A percentile compares a stretch with the other conserved stretches of the same genome.
phyloP scores from a whole-genome alignment of 1,284 basidiomycete genomes.

The Xanthoconium separans region DNA sequence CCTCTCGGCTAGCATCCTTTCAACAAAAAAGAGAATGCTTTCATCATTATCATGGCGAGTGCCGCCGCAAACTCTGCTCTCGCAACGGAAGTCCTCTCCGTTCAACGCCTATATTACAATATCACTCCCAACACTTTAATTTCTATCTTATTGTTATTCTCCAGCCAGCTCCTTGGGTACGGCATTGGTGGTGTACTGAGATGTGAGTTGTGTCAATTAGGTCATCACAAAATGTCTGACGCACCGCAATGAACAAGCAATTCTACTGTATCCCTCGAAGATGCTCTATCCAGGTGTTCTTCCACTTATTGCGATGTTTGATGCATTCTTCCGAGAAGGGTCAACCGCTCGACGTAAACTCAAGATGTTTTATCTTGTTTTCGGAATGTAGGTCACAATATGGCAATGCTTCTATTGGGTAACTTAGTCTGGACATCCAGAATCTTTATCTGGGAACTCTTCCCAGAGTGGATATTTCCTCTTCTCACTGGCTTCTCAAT shows the following conservation, averaged over 20 bases:
- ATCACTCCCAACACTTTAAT: slow-evolving; percentile 51
- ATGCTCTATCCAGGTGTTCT: slow-evolving; percentile 58
- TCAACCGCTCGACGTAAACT: slow-evolving; percentile 43
- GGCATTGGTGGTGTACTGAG: slow-evolving; percentile 63
- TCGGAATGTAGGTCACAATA: slow-evolving; percentile 33
- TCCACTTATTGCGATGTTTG: slow-evolving; percentile 58
- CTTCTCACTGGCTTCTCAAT: slow-evolving; percentile 51
- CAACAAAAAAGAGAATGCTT: slow-evolving; percentile 55
- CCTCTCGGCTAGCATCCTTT: slow-evolving; percentile 35
- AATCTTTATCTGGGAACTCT: slow-evolving; percentile 52
- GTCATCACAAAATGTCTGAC: slow-evolving; percentile 1
- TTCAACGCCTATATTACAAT: slow-evolving; percentile 56
- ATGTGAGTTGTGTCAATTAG: slow-evolving; percentile 30
- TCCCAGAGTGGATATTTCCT: slow-evolving; percentile 53
- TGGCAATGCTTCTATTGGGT: background rate
- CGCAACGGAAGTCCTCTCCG: slow-evolving; percentile 65
- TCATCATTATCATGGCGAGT: slow-evolving; percentile 67
- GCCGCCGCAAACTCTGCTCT: slow-evolving; percentile 64
- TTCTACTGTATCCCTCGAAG: slow-evolving; percentile 66
- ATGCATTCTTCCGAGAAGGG: slow-evolving; percentile 53
- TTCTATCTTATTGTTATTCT: slow-evolving; percentile 58
- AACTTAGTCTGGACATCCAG: slow-evolving; percentile 16
- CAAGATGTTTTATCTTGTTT: slow-evolving; percentile 51
- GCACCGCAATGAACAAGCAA: slow-evolving; percentile 28
- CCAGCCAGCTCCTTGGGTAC: slow-evolving; percentile 62